A percentile compares a stretch with the other conserved stretches of the same genome.
Evolutionary conservation across 371 early-diverging fungal species (phyloP).

Genomic region (Mucor lusitanicus): DNA sequence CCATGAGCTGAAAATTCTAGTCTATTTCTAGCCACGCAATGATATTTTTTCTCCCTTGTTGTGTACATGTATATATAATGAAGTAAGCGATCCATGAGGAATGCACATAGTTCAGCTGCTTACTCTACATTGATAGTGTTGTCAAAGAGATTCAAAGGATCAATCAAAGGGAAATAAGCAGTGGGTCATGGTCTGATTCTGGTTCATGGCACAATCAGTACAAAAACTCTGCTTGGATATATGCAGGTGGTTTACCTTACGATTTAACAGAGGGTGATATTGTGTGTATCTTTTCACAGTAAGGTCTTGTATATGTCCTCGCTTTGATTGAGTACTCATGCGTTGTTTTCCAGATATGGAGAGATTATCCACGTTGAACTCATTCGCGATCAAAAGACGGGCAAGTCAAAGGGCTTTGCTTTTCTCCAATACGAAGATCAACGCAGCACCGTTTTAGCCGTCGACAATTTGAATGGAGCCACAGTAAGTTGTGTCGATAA

Average conservation of each 20-base stretch:
- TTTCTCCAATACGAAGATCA: conserved; percentile 96
- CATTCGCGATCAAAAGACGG: conserved; percentile 83
- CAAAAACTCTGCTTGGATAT: conserved; percentile 88
- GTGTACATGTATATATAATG: not conserved
- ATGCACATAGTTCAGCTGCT: not conserved
- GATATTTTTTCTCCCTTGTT: conserved; percentile 5
- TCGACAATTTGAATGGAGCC: conserved; percentile 92
- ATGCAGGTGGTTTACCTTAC: conserved; percentile 81
- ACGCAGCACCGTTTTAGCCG: conserved; percentile 87
- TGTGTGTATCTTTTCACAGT: conserved; percentile 92
- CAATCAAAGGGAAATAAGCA: conserved; percentile 62
- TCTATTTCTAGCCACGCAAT: not conserved
- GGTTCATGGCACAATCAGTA: conserved; percentile 92
- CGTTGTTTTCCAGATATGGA: conserved; percentile 64
- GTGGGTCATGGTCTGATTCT: conserved; percentile 43
- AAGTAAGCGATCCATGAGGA: not conserved
- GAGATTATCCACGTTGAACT: conserved; percentile 89
- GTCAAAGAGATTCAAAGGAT: conserved; percentile 78
- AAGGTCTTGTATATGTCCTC: not conserved
- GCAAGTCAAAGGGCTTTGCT: conserved; percentile 87
- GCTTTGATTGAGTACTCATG: not conserved
- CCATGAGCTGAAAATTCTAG: not conserved
- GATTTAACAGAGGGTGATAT: conserved; percentile 94
- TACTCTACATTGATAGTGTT: conserved; percentile 43
- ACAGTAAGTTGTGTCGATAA: conserved; percentile 43